phyloP scores from a whole-genome alignment of 305 asterid species.

The Ilex paraguariensis region DNA sequence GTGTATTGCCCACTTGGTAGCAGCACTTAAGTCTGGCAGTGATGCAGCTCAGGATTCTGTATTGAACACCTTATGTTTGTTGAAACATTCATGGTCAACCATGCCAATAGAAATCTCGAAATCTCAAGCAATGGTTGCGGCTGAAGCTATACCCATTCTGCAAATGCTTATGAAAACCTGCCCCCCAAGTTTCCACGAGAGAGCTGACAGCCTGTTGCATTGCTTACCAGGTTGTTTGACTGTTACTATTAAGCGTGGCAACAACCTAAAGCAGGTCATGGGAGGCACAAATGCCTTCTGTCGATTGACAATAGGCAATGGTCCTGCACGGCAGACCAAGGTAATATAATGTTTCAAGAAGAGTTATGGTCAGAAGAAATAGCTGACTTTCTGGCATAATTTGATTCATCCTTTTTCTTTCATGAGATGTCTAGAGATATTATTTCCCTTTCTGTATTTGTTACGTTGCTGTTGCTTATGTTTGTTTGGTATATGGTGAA shows the following conservation, averaged over 20 bases:
- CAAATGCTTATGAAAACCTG: conserved; percentile 63
- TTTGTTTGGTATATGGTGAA: neutral
- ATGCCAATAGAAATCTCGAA: conserved; percentile 72
- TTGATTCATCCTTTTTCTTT: no score
- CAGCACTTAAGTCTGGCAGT: conserved; percentile 61
- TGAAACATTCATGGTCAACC: conserved; percentile 76
- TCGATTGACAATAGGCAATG: conserved; percentile 59
- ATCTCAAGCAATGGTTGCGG: conserved; percentile 73
- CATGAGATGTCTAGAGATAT: no score
- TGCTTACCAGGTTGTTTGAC: conserved; percentile 86
- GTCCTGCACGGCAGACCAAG: conserved; percentile 80
- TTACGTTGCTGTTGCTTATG: no score
- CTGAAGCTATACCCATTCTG: conserved; percentile 81
- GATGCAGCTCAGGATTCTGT: conserved; percentile 70
- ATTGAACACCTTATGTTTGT: conserved; percentile 56
- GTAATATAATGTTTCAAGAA: conserved; percentile 24
- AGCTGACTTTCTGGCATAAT: no score
- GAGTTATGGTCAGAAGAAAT: no score
- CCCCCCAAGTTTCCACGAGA: conserved; percentile 75
- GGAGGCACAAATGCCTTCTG: conserved; percentile 82
- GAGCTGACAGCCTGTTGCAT: conserved; percentile 65
- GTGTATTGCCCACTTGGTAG: conserved; percentile 73
- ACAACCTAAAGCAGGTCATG: conserved; percentile 62
- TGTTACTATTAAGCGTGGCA: conserved; percentile 64
- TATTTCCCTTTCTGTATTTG: no score